phyloP scores from a whole-genome alignment of 768 basidiomycete genomes.

The Leccinum disarticulatum region DNA sequence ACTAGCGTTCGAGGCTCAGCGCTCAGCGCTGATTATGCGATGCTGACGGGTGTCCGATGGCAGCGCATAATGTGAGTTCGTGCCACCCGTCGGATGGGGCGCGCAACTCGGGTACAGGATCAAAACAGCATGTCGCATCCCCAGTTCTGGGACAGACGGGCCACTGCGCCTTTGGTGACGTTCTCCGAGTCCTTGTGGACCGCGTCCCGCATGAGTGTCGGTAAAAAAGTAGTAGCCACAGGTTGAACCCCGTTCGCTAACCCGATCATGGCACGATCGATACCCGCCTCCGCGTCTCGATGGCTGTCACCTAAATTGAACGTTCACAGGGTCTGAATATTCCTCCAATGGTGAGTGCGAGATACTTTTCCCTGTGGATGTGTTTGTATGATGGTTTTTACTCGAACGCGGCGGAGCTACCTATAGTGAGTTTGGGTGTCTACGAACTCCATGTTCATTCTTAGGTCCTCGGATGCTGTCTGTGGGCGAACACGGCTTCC shows the following conservation, averaged over 20 bases:
- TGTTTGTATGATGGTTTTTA: background rate
- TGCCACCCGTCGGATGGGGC: background rate
- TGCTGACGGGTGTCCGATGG: background rate
- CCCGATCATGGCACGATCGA: background rate
- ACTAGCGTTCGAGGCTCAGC: background rate
- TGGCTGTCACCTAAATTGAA: background rate
- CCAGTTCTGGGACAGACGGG: background rate
- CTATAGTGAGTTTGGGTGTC: background rate
- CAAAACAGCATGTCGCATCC: background rate
- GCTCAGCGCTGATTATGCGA: background rate
- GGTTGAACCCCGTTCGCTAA: conserved; percentile 1
- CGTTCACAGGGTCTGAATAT: background rate
- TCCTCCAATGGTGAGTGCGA: background rate
- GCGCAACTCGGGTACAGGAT: background rate
- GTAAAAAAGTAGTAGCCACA: background rate
- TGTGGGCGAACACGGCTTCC: background rate
- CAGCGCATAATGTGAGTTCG: background rate
- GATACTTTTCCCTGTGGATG: background rate
- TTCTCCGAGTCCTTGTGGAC: background rate
- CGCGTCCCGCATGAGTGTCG: background rate
- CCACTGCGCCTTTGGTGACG: background rate
- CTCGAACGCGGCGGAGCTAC: background rate
- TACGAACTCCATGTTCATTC: background rate
- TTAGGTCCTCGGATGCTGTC: background rate
- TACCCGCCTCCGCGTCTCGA: background rate